phyloP scores from a whole-genome alignment of 257 asterid genomes.

The Thymus mandschuricus region DNA sequence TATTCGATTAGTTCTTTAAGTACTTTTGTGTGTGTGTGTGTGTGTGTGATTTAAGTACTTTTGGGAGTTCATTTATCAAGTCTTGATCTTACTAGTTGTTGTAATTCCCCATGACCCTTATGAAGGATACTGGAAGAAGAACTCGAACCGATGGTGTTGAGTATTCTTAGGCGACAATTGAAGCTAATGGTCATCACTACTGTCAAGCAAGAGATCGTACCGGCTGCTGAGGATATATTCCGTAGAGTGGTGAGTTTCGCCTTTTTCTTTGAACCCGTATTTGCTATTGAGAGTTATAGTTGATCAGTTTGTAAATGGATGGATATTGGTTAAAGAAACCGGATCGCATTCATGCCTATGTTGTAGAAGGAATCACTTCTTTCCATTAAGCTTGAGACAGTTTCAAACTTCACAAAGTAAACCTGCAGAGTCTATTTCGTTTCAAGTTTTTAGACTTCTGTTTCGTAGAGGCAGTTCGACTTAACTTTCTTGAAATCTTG shows the following conservation, averaged over 20 bases:
- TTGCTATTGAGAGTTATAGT: background rate
- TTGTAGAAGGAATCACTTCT: too few relatives aligned
- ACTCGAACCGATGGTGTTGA: slow-evolving; percentile 37
- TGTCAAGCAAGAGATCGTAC: slow-evolving; percentile 28
- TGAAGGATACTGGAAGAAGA: slow-evolving; percentile 38
- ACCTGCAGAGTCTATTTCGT: background rate
- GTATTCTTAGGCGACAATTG: slow-evolving; percentile 11
- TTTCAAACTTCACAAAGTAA: background rate
- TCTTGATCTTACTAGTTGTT: background rate
- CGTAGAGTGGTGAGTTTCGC: slow-evolving; percentile 43
- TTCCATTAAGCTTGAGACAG: background rate
- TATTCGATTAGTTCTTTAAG: background rate
- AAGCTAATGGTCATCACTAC: slow-evolving; percentile 35
- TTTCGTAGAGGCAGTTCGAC: background rate
- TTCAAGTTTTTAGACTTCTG: background rate
- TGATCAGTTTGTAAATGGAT: slow-evolving; percentile 1
- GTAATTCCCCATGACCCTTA: background rate
- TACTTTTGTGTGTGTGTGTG: background rate
- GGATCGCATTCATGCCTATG: background rate
- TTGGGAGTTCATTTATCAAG: background rate
- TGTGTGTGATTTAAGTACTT: too few relatives aligned
- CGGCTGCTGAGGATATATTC: slow-evolving; percentile 36
- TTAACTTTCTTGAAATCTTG: background rate
- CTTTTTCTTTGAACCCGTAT: background rate
- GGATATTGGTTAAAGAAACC: background rate